These are phyloP conservation scores for Fraxinus excelsior DNA, from an alignment of 257 asterid species.

Conservation along the genomic window DNA sequence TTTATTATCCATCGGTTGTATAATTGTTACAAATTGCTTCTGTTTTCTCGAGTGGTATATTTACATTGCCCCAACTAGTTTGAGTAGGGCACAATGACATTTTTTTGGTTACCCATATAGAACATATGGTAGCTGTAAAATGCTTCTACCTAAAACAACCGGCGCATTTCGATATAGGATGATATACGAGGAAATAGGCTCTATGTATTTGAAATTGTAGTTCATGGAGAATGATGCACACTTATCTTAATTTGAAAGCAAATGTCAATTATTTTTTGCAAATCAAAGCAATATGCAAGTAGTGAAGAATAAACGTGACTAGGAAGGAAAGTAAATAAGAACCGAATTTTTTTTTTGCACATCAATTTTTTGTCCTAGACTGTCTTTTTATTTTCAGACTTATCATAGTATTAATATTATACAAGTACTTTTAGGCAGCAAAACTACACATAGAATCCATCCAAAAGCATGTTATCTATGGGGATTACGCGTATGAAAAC, in stretches of 20 bases:
- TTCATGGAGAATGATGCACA: background rate
- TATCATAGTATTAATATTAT: constrained; percentile 12
- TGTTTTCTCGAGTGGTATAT: background rate
- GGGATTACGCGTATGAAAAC: constrained; percentile 75
- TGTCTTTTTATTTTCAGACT: constrained; percentile 19
- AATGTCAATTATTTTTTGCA: background rate
- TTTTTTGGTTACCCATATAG: constrained; percentile 4
- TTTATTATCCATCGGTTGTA: background rate
- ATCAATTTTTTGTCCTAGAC: background rate
- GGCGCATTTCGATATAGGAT: background rate
- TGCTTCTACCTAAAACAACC: background rate
- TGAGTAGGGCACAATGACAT: background rate
- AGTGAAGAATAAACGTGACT: constrained; percentile 8
- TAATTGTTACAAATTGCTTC: constrained; percentile 17
- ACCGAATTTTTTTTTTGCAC: background rate
- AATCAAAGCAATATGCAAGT: too few species aligned
- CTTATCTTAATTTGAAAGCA: constrained; percentile 21
- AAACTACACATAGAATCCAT: constrained; percentile 83
- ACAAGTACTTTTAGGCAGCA: constrained; percentile 47
- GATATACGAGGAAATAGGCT: background rate
- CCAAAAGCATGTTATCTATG: constrained; percentile 79
- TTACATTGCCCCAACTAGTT: background rate
- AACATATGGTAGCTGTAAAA: background rate
- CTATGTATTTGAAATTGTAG: background rate
- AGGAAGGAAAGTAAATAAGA: constrained; percentile 4